Conservation (phyloP, 164 flowering plant species). For the Dillenia suffruticosa region DNA sequence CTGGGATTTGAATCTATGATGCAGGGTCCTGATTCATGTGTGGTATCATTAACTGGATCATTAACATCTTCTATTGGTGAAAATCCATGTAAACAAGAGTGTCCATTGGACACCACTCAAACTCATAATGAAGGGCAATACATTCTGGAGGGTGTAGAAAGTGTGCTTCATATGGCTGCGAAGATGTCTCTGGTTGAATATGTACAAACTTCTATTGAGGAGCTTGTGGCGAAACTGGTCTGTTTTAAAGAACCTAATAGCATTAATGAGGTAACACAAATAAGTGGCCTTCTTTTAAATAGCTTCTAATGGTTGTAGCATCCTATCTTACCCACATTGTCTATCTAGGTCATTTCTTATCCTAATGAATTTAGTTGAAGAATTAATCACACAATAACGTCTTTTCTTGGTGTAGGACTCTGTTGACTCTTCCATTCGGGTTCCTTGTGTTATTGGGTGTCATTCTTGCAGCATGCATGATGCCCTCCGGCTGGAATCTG, state of each 20-base stretch:
- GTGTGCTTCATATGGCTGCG: conserved; percentile 45
- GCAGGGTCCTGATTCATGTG: conserved; percentile 14
- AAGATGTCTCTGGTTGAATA: conserved; percentile 35
- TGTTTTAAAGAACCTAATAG: conserved; percentile 7
- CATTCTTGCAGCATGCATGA: conserved; percentile 10
- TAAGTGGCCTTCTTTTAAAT: neutral
- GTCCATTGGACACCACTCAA: conserved; percentile 4
- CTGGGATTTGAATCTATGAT: conserved; percentile 49
- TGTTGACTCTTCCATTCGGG: conserved; percentile 10
- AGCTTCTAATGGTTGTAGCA: neutral
- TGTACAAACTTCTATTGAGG: conserved; percentile 33
- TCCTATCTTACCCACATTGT: too few relatives aligned
- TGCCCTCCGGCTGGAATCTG: conserved; percentile 4
- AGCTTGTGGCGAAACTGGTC: conserved; percentile 34
- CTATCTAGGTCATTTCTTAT: too few relatives aligned
- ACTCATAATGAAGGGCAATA: conserved; percentile 18
- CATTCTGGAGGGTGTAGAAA: conserved; percentile 39
- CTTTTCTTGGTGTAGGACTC: conserved; percentile 31
- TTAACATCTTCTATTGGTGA: conserved; percentile 9
- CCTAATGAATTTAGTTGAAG: too few relatives aligned
- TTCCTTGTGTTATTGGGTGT: conserved; percentile 6
- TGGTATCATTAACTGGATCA: conserved; percentile 6
- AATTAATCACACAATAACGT: too few relatives aligned
- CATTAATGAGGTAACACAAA: conserved; percentile 26
- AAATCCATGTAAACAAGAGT: conserved; percentile 4